These are phyloP conservation scores for Diversispora eburnea DNA, from an alignment of 192 early-diverging fungal species.

Conservation along the genomic window DNA sequence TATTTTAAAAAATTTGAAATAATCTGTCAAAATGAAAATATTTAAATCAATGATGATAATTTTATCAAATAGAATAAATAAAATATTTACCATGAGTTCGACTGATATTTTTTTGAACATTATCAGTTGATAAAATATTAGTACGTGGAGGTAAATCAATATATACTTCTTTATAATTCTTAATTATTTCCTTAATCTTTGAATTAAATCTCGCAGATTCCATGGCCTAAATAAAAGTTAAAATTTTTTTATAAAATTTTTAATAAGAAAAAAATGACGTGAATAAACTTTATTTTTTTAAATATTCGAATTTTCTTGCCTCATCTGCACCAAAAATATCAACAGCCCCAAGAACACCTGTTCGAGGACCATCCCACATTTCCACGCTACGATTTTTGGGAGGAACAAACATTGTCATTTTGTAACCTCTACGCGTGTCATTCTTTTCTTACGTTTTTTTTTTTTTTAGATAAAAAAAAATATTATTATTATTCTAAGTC, in stretches of 20 bases:
- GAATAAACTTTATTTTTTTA: neutral
- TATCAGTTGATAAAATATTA: slow-evolving; percentile 26
- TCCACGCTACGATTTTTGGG: slow-evolving; percentile 71
- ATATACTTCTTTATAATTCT: slow-evolving; percentile 23
- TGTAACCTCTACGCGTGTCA: slow-evolving; percentile 60
- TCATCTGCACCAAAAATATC: slow-evolving; percentile 82
- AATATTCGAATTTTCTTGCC: slow-evolving; percentile 34
- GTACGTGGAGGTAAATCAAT: slow-evolving; percentile 25
- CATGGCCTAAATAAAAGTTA: slow-evolving; percentile 18
- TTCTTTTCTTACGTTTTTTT: slow-evolving; percentile 41
- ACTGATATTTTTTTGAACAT: slow-evolving; percentile 9
- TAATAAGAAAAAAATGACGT: neutral
- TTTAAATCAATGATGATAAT: neutral
- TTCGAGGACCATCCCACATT: slow-evolving; percentile 90
- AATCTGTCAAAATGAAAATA: neutral
- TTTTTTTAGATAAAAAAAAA: neutral
- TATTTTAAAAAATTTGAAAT: neutral
- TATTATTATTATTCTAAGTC: neutral
- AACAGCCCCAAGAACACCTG: slow-evolving; percentile 74
- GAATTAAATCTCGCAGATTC: slow-evolving; percentile 26
- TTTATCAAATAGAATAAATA: neutral
- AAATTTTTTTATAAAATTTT: neutral
- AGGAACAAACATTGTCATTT: slow-evolving; percentile 84
- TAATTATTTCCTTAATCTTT: slow-evolving; percentile 22
- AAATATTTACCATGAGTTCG: slow-evolving; percentile 15